Percentiles rank a stretch among this genome's conserved stretches.
phyloP scores from a whole-genome alignment of 2,329 filamentous ascomycete genomes.

The Ophiostoma himal-ulmi region DNA sequence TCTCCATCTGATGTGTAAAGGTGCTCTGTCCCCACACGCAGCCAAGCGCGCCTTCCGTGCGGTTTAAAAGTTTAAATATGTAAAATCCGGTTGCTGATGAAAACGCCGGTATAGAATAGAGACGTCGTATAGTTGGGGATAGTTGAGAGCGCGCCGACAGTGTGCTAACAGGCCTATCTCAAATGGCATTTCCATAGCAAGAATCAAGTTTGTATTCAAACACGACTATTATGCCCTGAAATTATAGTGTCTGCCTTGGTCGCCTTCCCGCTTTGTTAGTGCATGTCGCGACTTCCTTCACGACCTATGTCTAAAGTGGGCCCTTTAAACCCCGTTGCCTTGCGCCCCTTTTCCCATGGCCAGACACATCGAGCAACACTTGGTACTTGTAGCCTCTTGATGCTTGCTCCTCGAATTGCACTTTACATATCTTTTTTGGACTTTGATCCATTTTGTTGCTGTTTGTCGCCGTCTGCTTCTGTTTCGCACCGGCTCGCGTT shows the following conservation, averaged over 20 bases:
- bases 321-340: neutral
- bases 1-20: neutral
- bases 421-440: neutral
- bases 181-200: too few relatives aligned
- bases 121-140: too few relatives aligned
- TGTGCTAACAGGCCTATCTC: too few relatives aligned
- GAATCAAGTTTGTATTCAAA: too few relatives aligned
- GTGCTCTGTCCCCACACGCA: neutral
- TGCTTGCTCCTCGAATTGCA: neutral
- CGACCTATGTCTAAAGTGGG: neutral
- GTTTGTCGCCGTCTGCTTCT: neutral
- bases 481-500: neutral
- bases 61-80: neutral
- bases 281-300: neutral
- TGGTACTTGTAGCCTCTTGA: neutral
- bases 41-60: neutral
- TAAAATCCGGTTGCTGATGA: neutral
- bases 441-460: neutral
- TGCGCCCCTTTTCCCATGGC: neutral
- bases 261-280: neutral
- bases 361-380: neutral
- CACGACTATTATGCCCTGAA: too few relatives aligned
- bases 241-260: neutral
- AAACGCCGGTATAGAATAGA: neutral
- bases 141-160: too few relatives aligned